Evolutionary conservation across 352 stramenopile species (phyloP), one percentile per base, ranked within the genome.

Genomic region (Phytophthora aleatoria): DNA sequence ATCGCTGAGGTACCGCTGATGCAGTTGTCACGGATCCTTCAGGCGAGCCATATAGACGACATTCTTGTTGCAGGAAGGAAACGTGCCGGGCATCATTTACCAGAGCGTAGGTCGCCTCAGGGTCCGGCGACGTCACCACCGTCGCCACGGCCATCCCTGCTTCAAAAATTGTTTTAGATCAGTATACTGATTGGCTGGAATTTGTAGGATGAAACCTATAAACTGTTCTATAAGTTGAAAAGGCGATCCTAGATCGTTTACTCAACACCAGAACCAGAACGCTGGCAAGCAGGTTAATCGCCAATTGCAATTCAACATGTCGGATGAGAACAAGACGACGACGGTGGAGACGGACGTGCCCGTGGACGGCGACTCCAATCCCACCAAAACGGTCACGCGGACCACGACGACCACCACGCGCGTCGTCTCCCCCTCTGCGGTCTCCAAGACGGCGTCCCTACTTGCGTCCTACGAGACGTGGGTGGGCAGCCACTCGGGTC

Each of bases 381-480:
- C 26, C 30, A 48, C 36, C 6, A 72, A 26, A 26, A 55, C 26
- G 33, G 39, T 52, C 13, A 59, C 51, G 10, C 30, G 26, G 12
- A 62, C 51, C n/a, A 72, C 39, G 35, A 56, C 44, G 6, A 66
- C 33, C 30, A 56, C 49, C 8, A 61, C 33, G 41, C 36, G 9
- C 16, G 39, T 56, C 16, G 28, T 31, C 27, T 31, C 57, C 31
- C 35, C 51, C 26, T 53, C 30, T 38, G 38, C 45, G 20, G 15
- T 39, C 28, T 42, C 33, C 9, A 68, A 67, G 30, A 49, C 52
- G n/a, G 49, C 56, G n/a, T 55, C 66, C 27, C 65, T 73, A n/a
- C 42, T 91, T 4, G 60, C 50, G 27, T 53, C 68, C 8, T 95
- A 95, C 69, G 82, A 94, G 39, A 50, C 61, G 33, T 95, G 83